Base-by-base conservation (phyloP, 352 stramenopile species). In the Phytophthora rubi region DNA sequence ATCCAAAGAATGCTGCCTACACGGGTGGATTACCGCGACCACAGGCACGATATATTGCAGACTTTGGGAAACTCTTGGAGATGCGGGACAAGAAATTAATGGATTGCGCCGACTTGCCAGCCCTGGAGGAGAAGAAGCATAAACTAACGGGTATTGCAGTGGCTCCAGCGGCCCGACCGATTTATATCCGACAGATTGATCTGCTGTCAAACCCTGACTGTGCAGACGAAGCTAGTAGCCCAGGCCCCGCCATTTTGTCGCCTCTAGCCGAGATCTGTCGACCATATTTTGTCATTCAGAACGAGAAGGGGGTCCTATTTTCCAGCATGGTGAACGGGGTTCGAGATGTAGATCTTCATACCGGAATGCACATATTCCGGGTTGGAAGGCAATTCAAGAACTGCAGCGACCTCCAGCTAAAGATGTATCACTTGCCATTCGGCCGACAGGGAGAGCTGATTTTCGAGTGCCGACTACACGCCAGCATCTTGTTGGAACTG, bases 351-450 rank as follows among this genome's bases (percentile, higher is more conserved):
- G 73, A 88, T 63, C 48, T 94, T 12, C 79, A 80, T 9, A 71
- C 62, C 16, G 85, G 86, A 6, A 55, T 80, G 15, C 83, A 96
- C 53, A 56, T 78, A 23, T 96, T 91, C 56, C 80, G 80, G 48
- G 89, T 96, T 23, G 79, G 59, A 45, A 87, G 85, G 51, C 86
- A 79, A 13, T 78, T 95, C 28, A 44, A 77, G 16, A 74, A 84
- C 49, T 93, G 88, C 67, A 77, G 78, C 32, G 89, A 96, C 49
- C 71, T 96, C 18, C 52, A 81, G 28, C 68, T 96, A 26, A 93
- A 94, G 68, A 95, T 96, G 87, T 96, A 96, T 59, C 86, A 96
- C 61, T 75, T 96, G 60, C 89, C 89, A n/a, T 94, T 93, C 48
- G 89, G 87, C 15, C 80, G 85, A 45, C 86, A 94, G 61, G 89